Conservation (phyloP, 768 basidiomycete genomes). For the Russula sp. region DNA sequence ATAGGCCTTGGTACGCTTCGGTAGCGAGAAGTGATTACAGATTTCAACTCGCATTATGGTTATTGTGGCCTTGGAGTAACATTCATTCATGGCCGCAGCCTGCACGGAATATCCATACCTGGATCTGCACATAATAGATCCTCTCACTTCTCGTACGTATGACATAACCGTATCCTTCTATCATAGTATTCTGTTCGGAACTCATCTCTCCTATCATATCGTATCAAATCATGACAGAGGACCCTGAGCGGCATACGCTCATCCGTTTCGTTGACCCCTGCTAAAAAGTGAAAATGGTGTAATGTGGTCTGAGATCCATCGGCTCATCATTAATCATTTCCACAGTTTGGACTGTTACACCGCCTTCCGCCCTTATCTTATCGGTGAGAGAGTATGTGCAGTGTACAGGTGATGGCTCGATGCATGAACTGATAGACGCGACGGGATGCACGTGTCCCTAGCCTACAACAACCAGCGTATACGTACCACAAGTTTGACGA, state of each 20-base stretch:
- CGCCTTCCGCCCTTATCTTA: background rate
- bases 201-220: background rate
- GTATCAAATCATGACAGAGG: background rate
- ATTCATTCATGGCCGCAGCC: background rate
- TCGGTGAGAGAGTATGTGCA: background rate
- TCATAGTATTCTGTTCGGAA: background rate
- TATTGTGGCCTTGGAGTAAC: background rate
- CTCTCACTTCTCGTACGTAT: background rate
- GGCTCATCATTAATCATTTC: background rate
- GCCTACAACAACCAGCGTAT: background rate
- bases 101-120: background rate
- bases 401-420: background rate
- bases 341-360: too few relatives aligned
- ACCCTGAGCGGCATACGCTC: too few relatives aligned
- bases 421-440: background rate
- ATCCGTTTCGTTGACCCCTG: background rate
- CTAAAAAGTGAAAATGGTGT: background rate
- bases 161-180: background rate
- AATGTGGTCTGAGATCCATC: background rate
- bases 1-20: constrained; percentile 4
- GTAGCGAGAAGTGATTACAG: constrained; percentile 5
- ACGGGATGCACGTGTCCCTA: background rate
- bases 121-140: background rate
- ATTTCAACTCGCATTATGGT: too few relatives aligned
- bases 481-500: background rate